Percentiles rank a stretch among this genome's conserved stretches.
These are phyloP conservation scores for Cutaneotrichosporon sp. DNA, from an alignment of 1,284 basidiomycete species.

Conservation along the genomic window DNA sequence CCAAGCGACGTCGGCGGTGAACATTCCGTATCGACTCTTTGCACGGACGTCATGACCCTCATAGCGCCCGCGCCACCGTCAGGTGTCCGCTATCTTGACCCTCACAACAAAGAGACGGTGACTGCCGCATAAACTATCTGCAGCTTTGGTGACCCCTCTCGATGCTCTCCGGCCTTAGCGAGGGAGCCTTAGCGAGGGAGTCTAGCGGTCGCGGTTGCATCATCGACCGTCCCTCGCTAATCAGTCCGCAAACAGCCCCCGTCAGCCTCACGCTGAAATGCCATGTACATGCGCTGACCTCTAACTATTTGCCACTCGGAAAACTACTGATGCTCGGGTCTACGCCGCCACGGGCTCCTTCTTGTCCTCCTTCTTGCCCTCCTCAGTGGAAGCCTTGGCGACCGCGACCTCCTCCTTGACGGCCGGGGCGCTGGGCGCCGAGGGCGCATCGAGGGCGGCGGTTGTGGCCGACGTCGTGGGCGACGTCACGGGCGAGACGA, in stretches of 20 bases:
- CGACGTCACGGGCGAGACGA: background rate
- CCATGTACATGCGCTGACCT: background rate
- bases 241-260: background rate
- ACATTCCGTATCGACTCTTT: too few relatives aligned
- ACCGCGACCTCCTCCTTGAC: conserved; percentile 3
- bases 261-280: background rate
- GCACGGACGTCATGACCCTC: too few relatives aligned
- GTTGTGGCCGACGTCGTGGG: conserved; percentile 1
- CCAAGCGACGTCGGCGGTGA: too few relatives aligned
- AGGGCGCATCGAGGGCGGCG: conserved; percentile 9
- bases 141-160: too few relatives aligned
- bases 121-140: too few relatives aligned
- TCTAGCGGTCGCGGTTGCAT: too few relatives aligned
- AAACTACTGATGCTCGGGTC: background rate
- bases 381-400: background rate
- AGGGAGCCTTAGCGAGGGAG: too few relatives aligned
- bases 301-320: background rate
- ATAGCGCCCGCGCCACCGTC: too few relatives aligned
- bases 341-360: conserved; percentile 2
- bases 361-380: conserved; percentile 3
- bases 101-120: too few relatives aligned
- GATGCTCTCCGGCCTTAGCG: too few relatives aligned
- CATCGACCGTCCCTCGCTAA: background rate
- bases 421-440: background rate
- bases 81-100: too few relatives aligned